phyloP scores from a whole-genome alignment of 2,329 filamentous ascomycete genomes.

The Curvularia eragrostidis region DNA sequence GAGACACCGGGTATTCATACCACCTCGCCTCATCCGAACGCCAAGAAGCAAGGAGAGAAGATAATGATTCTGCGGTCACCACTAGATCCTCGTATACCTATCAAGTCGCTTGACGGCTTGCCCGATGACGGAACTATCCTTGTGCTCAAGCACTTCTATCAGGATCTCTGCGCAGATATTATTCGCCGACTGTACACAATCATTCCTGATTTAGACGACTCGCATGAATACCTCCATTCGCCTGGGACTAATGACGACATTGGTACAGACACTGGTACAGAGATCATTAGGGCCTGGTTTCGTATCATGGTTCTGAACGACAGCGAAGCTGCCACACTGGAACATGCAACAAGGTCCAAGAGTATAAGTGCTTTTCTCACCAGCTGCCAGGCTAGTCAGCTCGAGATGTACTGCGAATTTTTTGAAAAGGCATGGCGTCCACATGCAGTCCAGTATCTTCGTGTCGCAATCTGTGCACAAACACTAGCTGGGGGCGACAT shows the following conservation, averaged over 20 bases:
- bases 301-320: slow-evolving; percentile 42
- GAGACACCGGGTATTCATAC: slow-evolving; percentile 4
- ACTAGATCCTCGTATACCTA: slow-evolving; percentile 30
- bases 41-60: not conserved
- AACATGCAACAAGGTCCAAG: slow-evolving; percentile 33
- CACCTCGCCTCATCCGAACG: not conserved
- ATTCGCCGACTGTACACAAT: slow-evolving; percentile 34
- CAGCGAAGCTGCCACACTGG: slow-evolving; percentile 32
- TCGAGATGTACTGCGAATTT: slow-evolving; percentile 40
- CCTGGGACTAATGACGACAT: slow-evolving; percentile 5
- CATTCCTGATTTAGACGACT: slow-evolving; percentile 34
- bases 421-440: slow-evolving; percentile 43
- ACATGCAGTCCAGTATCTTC: slow-evolving; percentile 37
- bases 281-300: slow-evolving; percentile 40
- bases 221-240: not conserved
- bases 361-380: slow-evolving; percentile 33
- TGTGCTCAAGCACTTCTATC: slow-evolving; percentile 38
- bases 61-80: slow-evolving; percentile 37
- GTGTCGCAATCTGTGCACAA: slow-evolving; percentile 38
- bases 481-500: slow-evolving; percentile 34
- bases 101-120: slow-evolving; percentile 27
- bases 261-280: slow-evolving; percentile 25
- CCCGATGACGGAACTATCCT: slow-evolving; percentile 37
- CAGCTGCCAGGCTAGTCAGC: slow-evolving; percentile 34
- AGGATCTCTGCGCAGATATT: slow-evolving; percentile 31